Base-by-base conservation (phyloP, 2,329 filamentous ascomycete species). In the Fusarium sarcochroum region DNA sequence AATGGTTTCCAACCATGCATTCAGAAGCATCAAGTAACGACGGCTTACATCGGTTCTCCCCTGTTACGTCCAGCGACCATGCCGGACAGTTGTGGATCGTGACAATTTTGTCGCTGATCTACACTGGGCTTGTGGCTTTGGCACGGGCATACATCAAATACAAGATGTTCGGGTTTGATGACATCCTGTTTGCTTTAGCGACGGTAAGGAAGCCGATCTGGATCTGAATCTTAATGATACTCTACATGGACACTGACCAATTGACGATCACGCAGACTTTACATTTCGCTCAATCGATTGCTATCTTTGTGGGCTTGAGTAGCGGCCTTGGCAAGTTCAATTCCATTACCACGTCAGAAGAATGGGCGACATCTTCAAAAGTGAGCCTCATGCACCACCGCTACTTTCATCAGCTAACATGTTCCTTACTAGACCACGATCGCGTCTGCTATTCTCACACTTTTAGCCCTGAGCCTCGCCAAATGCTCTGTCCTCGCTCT, bases 401-500 rank as follows among this genome's bases (percentile, higher is more conserved):
- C 5, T 11, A 6, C 7, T n/a, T 6, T 30, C 8, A 21, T 18
- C 13, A 30, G n/a, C 61, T 71, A 15, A 71, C 49, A 18, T 1
- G 4, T 4, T 20, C 1, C 1, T 2, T 7, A 0, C 2, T 18
- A 72, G 70, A 58, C 52, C 8, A 63, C 65, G 11, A 30, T 70
- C 1, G 64, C 64, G 0, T 54, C 69, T 7, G 38, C 42, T 5
- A 56, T 72, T 1, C 56, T 72, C 2, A 52, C 21, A 21, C 48
- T 70, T 17, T 3, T 70, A 2, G 23, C 51, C 7, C 10, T 72
- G 0, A 45, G 52, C 11, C 30, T 72, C 5, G 60, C 70, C 0
- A 72, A 72, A 34, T 70, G 67, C 8, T 72, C 70, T 0, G 50
- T 72, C 1, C 70, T 72, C 32, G 70, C 70, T 9, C 70, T 72